These are phyloP conservation scores for Heteromeles arbutifolia DNA, from an alignment of 306 rosid genomes.

Conservation along the genomic window DNA sequence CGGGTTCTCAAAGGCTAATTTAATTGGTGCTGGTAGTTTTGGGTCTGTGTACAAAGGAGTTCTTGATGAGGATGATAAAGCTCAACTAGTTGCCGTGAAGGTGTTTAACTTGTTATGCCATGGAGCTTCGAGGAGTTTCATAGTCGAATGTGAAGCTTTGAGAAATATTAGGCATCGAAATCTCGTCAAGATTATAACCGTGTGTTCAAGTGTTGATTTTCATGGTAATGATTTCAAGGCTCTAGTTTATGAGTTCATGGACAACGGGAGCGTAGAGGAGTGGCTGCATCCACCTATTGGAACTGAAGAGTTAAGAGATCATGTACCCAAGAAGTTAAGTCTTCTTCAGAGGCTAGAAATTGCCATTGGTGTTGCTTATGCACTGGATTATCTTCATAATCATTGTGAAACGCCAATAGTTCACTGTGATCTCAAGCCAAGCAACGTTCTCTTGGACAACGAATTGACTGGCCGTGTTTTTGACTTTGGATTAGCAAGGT, in stretches of 20 bases:
- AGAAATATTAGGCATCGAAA: not conserved
- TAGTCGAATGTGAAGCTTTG: not conserved
- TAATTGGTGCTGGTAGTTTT: not conserved
- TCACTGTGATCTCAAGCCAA: not conserved
- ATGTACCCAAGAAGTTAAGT: not conserved
- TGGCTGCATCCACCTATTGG: not conserved
- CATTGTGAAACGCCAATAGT: not conserved
- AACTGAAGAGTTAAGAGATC: not conserved
- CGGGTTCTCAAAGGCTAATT: not conserved
- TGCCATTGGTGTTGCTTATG: not conserved
- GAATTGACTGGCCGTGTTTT: not conserved
- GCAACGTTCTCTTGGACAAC: not conserved
- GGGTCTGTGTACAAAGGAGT: not conserved
- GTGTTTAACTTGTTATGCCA: not conserved
- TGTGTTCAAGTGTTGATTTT: not conserved
- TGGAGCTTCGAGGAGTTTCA: not conserved
- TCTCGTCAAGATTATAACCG: not conserved
- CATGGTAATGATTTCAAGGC: not conserved
- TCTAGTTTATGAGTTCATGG: not conserved
- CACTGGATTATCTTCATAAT: not conserved
- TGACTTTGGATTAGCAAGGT: conserved; percentile 3
- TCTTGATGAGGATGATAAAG: not conserved
- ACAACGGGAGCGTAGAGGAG: not conserved
- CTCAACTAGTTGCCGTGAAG: not conserved
- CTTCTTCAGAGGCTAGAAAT: not conserved